Conservation (phyloP, 352 stramenopile species). For the Aphanomyces cochlioides region DNA sequence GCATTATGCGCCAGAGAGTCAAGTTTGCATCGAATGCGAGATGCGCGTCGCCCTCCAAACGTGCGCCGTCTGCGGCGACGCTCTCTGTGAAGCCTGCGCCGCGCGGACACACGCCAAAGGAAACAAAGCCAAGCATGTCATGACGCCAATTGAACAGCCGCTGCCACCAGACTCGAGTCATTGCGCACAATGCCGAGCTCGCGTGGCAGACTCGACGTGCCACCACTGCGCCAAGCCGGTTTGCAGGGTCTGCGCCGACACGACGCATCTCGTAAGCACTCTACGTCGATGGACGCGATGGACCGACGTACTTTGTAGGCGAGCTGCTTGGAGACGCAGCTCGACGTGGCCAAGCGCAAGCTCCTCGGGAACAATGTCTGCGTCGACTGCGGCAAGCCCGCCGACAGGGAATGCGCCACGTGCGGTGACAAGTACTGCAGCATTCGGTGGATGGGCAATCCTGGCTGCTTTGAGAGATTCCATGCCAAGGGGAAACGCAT, state of each 20-base stretch:
- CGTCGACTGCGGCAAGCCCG: conserved; percentile 67
- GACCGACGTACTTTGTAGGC: conserved; percentile 1
- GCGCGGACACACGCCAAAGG: conserved; percentile 54
- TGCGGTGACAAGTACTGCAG: conserved; percentile 81
- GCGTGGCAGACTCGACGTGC: conserved; percentile 52
- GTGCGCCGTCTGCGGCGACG: conserved; percentile 65
- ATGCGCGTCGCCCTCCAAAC: conserved; percentile 52
- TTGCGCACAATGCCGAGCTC: conserved; percentile 57
- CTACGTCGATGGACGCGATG: not conserved
- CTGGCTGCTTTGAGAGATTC: conserved; percentile 79
- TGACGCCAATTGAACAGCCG: conserved; percentile 51
- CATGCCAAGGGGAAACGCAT: conserved; percentile 65
- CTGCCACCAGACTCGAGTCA: conserved; percentile 42
- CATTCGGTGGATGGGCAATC: conserved; percentile 78
- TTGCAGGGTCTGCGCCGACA: conserved; percentile 55
- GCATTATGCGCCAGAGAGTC: conserved; percentile 50
- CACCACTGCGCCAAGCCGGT: conserved; percentile 51
- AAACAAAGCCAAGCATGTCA: conserved; percentile 39
- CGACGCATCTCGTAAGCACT: conserved; percentile 36
- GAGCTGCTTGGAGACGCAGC: conserved; percentile 59
- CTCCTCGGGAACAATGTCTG: conserved; percentile 61
- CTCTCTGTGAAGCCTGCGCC: conserved; percentile 64
- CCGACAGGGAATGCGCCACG: conserved; percentile 56
- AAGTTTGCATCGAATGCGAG: conserved; percentile 73
- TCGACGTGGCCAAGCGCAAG: conserved; percentile 45